Percentiles rank a stretch among this genome's conserved stretches.
Conservation (phyloP, 345 rosid species). For the Melaleuca alternifolia region DNA sequence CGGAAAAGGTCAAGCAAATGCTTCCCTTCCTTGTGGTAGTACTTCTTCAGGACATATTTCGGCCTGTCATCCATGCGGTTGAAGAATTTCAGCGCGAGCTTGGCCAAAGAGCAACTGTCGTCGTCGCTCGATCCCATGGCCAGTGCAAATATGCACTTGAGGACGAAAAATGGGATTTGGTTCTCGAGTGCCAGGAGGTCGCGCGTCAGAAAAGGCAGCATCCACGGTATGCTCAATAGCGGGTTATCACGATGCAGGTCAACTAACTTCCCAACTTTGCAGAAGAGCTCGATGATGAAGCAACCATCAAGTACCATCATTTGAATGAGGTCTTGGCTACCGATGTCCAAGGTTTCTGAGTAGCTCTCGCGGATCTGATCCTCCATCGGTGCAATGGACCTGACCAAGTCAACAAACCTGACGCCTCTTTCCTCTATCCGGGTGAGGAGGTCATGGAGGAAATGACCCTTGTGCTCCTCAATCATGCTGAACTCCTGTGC, state of each 20-base stretch:
- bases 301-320: constrained; percentile 67
- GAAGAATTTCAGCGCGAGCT: constrained; percentile 50
- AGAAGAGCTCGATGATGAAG: constrained; percentile 49
- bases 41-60: constrained; percentile 8
- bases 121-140: constrained; percentile 9
- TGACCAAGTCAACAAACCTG: constrained; percentile 27
- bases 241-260: constrained; percentile 40
- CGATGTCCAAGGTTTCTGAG: constrained; percentile 38
- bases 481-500: constrained; percentile 37
- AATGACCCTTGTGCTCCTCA: constrained; percentile 73
- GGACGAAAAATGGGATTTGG: constrained; percentile 64
- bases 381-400: constrained; percentile 23
- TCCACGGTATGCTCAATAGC: constrained; percentile 54
- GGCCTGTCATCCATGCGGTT: constrained; percentile 33
- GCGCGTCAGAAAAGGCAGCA: constrained; percentile 52
- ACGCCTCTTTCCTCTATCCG: constrained; percentile 11
- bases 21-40: constrained; percentile 12
- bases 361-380: constrained; percentile 44
- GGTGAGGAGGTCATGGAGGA: constrained; percentile 27
- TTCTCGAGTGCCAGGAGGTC: constrained; percentile 45
- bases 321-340: constrained; percentile 30
- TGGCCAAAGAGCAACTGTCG: constrained; percentile 15
- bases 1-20: constrained; percentile 73
- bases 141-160: constrained; percentile 35
- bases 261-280: constrained; percentile 33